Evolutionary conservation across 1,284 basidiomycete species (phyloP).

Genomic region (Ustilago lituana): DNA sequence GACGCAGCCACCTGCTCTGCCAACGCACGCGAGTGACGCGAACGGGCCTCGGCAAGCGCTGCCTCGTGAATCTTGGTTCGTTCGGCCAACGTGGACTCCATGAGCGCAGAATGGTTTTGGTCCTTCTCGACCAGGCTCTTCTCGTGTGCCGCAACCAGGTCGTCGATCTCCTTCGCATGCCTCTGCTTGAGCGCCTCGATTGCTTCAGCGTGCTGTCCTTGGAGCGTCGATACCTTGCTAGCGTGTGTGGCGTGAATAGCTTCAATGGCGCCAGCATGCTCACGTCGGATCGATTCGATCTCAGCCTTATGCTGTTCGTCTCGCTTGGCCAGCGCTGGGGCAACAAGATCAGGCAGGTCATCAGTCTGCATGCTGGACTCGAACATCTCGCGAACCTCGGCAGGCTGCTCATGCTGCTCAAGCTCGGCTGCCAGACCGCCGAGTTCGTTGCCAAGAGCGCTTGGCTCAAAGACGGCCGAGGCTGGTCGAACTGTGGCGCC

Average conservation of each 20-base stretch:
- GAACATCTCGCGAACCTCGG: conserved; percentile 22
- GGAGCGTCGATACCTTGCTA: conserved; percentile 31
- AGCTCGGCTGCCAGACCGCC: conserved; percentile 36
- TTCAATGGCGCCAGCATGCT: conserved; percentile 46
- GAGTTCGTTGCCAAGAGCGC: conserved; percentile 54
- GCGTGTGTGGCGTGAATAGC: conserved; percentile 32
- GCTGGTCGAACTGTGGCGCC: conserved; percentile 30
- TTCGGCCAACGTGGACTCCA: conserved; percentile 40
- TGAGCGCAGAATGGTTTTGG: conserved; percentile 21
- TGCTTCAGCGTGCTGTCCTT: conserved; percentile 32
- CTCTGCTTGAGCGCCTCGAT: conserved; percentile 32
- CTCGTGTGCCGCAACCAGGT: conserved; percentile 25
- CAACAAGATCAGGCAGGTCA: conserved; percentile 39
- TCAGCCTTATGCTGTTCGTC: conserved; percentile 43
- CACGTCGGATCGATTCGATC: conserved; percentile 27
- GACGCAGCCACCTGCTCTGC: conserved; percentile 53
- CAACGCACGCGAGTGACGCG: conserved; percentile 54
- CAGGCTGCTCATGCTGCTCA: conserved; percentile 6
- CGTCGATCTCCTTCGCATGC: conserved; percentile 31
- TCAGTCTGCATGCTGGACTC: conserved; percentile 44
- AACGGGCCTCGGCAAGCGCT: conserved; percentile 52
- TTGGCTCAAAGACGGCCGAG: conserved; percentile 45
- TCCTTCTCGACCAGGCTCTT: conserved; percentile 29
- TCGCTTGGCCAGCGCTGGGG: conserved; percentile 33
- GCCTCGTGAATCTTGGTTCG: conserved; percentile 51